Conservation (phyloP, 352 stramenopile species). For the Hyaloperonospora arabidopsidis region DNA sequence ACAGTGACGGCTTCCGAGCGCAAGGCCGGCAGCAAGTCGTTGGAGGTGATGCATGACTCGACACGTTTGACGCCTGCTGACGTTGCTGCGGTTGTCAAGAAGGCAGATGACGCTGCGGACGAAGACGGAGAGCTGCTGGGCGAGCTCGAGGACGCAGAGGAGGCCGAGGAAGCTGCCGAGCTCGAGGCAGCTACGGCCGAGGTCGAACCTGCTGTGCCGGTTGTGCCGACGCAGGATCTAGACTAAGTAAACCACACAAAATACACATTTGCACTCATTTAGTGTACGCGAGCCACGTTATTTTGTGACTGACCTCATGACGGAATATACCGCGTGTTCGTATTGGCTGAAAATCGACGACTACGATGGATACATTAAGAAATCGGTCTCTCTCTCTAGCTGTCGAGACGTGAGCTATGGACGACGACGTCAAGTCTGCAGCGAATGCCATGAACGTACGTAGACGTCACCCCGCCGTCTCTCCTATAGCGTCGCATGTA, state of each 20-base stretch:
- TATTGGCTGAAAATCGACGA: conserved; percentile 19
- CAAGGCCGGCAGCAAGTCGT: conserved; percentile 60
- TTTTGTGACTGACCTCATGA: conserved; percentile 11
- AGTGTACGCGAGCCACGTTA: conserved; percentile 19
- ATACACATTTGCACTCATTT: conserved; percentile 26
- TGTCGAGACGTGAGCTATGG: conserved; percentile 24
- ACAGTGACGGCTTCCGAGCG: conserved; percentile 88
- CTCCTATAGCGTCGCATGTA: neutral
- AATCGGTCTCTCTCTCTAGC: neutral
- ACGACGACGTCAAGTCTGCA: conserved; percentile 44
- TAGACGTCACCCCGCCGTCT: neutral
- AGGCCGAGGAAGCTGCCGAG: conserved; percentile 47
- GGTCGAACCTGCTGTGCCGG: conserved; percentile 25
- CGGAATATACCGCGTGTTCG: neutral
- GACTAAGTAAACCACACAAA: conserved; percentile 54
- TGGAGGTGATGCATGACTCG: conserved; percentile 68
- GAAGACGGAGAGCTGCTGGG: conserved; percentile 73
- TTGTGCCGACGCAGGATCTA: conserved; percentile 64
- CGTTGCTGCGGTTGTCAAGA: conserved; percentile 73
- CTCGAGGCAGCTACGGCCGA: conserved; percentile 29
- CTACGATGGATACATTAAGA: neutral
- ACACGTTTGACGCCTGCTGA: conserved; percentile 57
- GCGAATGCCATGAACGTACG: conserved; percentile 48
- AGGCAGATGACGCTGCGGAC: conserved; percentile 76
- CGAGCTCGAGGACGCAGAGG: conserved; percentile 60